Base-by-base conservation (phyloP, 2,329 filamentous ascomycete genomes). In the Curvularia sp. region DNA sequence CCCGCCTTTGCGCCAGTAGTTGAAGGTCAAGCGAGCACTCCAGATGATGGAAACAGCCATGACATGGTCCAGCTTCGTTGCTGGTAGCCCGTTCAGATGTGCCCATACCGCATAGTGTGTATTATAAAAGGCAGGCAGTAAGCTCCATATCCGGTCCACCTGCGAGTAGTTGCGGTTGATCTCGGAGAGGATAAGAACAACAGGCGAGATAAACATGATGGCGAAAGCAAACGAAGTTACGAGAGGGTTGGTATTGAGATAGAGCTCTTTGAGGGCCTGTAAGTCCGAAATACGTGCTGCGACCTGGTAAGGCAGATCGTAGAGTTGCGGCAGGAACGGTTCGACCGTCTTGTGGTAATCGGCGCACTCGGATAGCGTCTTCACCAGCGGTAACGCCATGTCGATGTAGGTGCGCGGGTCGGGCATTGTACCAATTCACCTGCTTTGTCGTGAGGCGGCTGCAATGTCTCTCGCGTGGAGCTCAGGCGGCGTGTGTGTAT, bases 91-190 rank as follows among this genome's bases (percentile, higher is more conserved):
- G 42, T 88, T 85, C 61, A 94, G 71, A 67, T 90, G 89, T 39
- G 93, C 90, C 89, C 93, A 99, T n/a, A 87, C 69, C 36, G 87
- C 85, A 74, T 91, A 95, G 77, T 99, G 93, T 5, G 87, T 84
- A 74, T 95, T 90, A 78, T 96, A 98, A 49, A 97, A 72, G 7
- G 91, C 89, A 1, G 95, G 95, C 49, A 99, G 80, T 60, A 99
- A 83, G 73, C 92, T 95, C 95, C 95, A 99, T 68, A 89, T 80
- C 48, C 95, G 87, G 77, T 99, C 95, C 41, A 99, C 89, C 79
- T 99, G 95, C n/a, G 93, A 97, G 77, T 93, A 97, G 78, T 99
- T 99, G 71, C 85, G 86, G 79, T 96, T 98, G 80, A 92, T 79
- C 77, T 98, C 94, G 1, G 93, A 91, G 5, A 87, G 81, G 30